phyloP scores from a whole-genome alignment of 805 yeast genomes.

The Pichia kluyveri region DNA sequence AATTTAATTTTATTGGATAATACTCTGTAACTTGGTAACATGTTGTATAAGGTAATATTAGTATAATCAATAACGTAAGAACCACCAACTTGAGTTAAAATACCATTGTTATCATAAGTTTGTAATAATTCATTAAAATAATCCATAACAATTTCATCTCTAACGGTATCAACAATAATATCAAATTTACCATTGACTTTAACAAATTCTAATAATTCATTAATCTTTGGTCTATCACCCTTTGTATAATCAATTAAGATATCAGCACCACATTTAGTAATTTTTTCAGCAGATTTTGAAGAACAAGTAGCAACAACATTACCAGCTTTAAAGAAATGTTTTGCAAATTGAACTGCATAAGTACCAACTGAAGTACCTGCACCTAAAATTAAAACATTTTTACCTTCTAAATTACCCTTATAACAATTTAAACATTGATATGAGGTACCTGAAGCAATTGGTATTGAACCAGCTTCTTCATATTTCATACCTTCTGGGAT shows the following conservation, averaged over 20 bases:
- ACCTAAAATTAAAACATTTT: constrained; percentile 56
- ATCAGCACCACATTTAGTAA: constrained; percentile 41
- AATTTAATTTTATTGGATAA: constrained; percentile 7
- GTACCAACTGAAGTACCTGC: constrained; percentile 67
- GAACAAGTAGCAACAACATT: constrained; percentile 48
- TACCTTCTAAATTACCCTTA: constrained; percentile 20
- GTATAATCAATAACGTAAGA: constrained; percentile 35
- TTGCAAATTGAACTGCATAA: constrained; percentile 47
- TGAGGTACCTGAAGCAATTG: constrained; percentile 34
- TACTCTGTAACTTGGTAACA: constrained; percentile 16
- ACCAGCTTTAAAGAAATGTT: constrained; percentile 34
- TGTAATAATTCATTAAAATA: constrained; percentile 34
- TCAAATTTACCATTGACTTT: constrained; percentile 44
- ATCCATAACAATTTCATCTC: constrained; percentile 37
- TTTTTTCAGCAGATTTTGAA: constrained; percentile 20
- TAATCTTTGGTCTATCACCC: constrained; percentile 27
- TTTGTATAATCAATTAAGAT: constrained; percentile 49
- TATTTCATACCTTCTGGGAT: constrained; percentile 39
- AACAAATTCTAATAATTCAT: constrained; percentile 26
- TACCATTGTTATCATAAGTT: constrained; percentile 36
- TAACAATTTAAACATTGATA: constrained; percentile 14
- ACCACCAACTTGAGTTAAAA: constrained; percentile 49
- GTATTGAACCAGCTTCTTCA: constrained; percentile 58
- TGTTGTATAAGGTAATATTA: constrained; percentile 14
- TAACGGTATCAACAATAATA: constrained; percentile 56